phyloP scores from a whole-genome alignment of 306 rosid species.

The Rosa chinensis region DNA sequence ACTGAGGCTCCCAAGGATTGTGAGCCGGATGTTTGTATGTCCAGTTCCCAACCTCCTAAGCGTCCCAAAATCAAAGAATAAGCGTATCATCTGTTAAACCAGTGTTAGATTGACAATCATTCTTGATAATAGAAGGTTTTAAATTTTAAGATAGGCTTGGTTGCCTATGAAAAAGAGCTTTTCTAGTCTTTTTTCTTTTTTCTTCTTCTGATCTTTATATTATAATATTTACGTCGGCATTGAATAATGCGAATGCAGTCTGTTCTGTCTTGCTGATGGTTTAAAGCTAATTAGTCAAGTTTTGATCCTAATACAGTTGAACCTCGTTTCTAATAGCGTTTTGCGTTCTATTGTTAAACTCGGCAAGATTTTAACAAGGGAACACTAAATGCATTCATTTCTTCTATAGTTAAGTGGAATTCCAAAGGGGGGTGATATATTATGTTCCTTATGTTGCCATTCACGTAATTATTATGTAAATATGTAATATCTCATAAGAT shows the following conservation, averaged over 20 bases:
- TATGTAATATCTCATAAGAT: not conserved
- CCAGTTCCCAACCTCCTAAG: conserved; percentile 48
- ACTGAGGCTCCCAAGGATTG: conserved; percentile 30
- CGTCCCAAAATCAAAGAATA: conserved; percentile 62
- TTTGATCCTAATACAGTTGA: conserved; percentile 24
- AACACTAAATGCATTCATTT: not conserved
- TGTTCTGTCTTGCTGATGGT: conserved; percentile 9
- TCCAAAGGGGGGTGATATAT: no score
- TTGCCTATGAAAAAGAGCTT: conserved; percentile 39
- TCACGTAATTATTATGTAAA: no score
- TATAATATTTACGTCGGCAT: conserved; percentile 3
- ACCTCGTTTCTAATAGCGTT: not conserved
- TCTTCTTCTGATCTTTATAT: conserved; percentile 7
- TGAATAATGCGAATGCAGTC: conserved; percentile 5
- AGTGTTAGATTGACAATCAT: conserved; percentile 41
- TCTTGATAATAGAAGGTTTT: conserved; percentile 31
- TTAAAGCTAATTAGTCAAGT: conserved; percentile 20
- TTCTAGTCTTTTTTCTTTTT: conserved; percentile 16
- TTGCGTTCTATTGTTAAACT: not conserved
- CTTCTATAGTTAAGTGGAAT: not conserved
- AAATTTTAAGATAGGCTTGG: conserved; percentile 25
- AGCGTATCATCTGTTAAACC: conserved; percentile 38
- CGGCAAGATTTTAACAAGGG: no score
- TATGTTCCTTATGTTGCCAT: no score
- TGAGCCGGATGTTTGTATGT: conserved; percentile 43